Evolutionary conservation across 1,284 basidiomycete genomes (phyloP), one percentile per base, ranked within the genome.

Genomic region (Austroboletus novae-zelandiae): DNA sequence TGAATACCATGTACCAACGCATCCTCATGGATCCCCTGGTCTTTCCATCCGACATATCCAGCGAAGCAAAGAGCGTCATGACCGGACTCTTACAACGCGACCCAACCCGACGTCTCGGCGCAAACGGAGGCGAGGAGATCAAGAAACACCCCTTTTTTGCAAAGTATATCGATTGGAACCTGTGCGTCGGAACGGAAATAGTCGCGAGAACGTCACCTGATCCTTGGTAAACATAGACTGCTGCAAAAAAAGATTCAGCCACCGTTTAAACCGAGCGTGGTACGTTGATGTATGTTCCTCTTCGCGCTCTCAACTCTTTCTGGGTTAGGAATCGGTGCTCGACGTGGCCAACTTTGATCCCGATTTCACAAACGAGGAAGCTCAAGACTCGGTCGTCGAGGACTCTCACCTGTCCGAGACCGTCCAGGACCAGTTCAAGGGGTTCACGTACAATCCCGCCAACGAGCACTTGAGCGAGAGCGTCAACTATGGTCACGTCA

Each of bases 1-100:
- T 96, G 43, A 96, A 97, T 74, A 89, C 91, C 47, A 96, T 94
- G 93, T 99, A 99, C 72, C 93, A 97, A 70, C 90, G 96, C 61
- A 99, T 99, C 66, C 80, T 99, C 17, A 84, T 88, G 18, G 94
- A 99, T 66, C 96, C 96, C 1, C 80, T 99, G 40, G 81, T 90
- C 23, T 99, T 99, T 80, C 94, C 94, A 7, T 78, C 88, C 17
- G 94, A 98, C 61, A 90, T 99, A 71, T 80, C 88, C 2, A 72
- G 83, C 2, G 96, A 99, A 65, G 97, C 97, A 1, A 81, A 86
- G 59, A 89, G 88, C 48, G 83, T 99, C 36, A 89, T 99, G 72
- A 86, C 82, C 0, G 89, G 87, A 0, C 78, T 99, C 39, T 78
- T 99, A 34, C 90, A 94, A 57, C 84, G 97, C 17, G 93, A 98